Evolutionary conservation across 2,329 filamentous ascomycete species (phyloP).

Genomic region (Alternaria infectoria): DNA sequence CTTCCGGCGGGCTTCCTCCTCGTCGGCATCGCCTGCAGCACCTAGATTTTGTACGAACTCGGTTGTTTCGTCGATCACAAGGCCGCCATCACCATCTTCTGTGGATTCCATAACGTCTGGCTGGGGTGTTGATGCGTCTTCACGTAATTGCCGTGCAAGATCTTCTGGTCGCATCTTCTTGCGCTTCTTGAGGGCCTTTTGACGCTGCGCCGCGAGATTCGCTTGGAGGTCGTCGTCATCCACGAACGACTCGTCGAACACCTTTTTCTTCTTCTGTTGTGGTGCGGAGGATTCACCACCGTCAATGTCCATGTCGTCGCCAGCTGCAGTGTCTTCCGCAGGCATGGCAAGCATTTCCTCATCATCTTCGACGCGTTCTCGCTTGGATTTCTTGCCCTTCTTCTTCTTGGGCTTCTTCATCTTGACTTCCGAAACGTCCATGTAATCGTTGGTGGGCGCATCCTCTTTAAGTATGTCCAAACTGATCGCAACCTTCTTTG

Average conservation of each 20-base stretch:
- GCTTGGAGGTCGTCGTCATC: slow-evolving; percentile 95
- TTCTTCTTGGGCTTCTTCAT: slow-evolving; percentile 68
- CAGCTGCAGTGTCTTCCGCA: slow-evolving; percentile 36
- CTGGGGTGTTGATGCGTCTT: slow-evolving; percentile 61
- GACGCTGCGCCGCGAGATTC: slow-evolving; percentile 80
- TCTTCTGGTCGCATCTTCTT: slow-evolving; percentile 88
- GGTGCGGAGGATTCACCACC: slow-evolving; percentile 35
- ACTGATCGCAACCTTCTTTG: slow-evolving; percentile 73
- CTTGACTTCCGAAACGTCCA: slow-evolving; percentile 85
- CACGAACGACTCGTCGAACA: slow-evolving; percentile 72
- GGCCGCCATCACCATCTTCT: slow-evolving; percentile 65
- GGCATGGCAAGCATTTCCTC: slow-evolving; percentile 59
- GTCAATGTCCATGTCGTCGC: slow-evolving; percentile 76
- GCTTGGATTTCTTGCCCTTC: slow-evolving; percentile 41
- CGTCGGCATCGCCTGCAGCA: slow-evolving; percentile 40
- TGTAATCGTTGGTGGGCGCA: slow-evolving; percentile 80
- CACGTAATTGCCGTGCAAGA: slow-evolving; percentile 77
- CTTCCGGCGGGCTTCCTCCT: slow-evolving; percentile 55
- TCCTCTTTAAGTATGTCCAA: slow-evolving; percentile 74
- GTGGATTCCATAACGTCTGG: slow-evolving; percentile 64
- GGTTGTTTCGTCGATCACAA: slow-evolving; percentile 95
- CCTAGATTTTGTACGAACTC: slow-evolving; percentile 90
- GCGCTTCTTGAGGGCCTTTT: slow-evolving; percentile 85
- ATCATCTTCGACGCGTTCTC: slow-evolving; percentile 59
- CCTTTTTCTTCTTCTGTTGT: slow-evolving; percentile 66